A percentile compares a stretch with the other conserved stretches of the same genome.
phyloP scores from a whole-genome alignment of 2,329 filamentous ascomycete genomes.

The Botrytis galanthina region DNA sequence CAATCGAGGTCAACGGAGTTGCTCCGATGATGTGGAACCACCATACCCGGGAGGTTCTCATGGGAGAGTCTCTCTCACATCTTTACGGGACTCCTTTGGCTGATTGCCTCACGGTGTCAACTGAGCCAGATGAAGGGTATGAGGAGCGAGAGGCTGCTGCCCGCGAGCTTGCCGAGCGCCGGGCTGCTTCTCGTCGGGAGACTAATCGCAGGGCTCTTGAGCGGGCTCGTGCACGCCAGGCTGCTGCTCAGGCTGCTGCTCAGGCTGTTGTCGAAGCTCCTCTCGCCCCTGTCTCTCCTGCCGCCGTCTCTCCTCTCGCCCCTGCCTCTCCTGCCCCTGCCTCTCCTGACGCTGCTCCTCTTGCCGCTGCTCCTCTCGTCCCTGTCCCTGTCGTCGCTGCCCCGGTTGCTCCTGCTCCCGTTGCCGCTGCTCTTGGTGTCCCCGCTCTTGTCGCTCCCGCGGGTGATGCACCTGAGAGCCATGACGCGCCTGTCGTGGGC shows the following conservation, averaged over 20 bases:
- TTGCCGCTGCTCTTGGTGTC: too few relatives aligned
- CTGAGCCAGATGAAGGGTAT: neutral
- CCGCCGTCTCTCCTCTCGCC: accelerated
- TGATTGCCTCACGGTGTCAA: neutral
- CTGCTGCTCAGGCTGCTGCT: too few relatives aligned
- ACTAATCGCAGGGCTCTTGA: neutral
- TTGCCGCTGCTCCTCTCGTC: too few relatives aligned
- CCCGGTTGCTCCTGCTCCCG: accelerated
- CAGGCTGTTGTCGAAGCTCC: too few relatives aligned
- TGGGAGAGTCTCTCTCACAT: neutral
- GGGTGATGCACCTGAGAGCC: too few relatives aligned
- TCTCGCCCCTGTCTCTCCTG: too few relatives aligned
- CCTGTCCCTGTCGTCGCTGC: neutral
- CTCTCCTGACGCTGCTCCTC: neutral
- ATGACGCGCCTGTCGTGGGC: neutral
- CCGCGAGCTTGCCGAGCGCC: too few relatives aligned
- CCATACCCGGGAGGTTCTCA: neutral
- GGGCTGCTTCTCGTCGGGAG: neutral
- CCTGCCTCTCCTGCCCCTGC: accelerated
- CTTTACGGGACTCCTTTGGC: neutral
- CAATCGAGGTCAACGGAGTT: accelerated
- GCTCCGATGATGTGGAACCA: accelerated
- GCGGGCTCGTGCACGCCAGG: neutral
- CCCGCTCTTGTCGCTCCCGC: neutral
- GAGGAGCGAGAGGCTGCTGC: neutral